Evolutionary conservation across 1,139 yeast species (phyloP).

Genomic region (Candida glucosophila): DNA sequence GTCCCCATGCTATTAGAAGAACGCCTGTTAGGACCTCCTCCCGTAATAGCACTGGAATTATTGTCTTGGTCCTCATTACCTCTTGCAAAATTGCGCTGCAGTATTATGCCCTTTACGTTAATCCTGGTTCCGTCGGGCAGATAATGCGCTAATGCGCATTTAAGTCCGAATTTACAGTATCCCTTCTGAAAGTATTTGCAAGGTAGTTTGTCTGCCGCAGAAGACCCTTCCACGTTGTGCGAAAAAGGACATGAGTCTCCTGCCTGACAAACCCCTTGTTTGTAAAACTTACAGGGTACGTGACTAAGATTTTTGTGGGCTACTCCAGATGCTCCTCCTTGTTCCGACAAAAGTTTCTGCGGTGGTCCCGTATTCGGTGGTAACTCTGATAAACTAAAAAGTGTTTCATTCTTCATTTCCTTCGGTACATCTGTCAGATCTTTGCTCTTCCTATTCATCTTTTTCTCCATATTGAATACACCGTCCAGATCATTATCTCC

Average conservation of each 20-base stretch:
- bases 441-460: no score
- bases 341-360: conserved; percentile 13
- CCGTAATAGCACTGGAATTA: conserved; percentile 3
- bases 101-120: conserved; percentile 40
- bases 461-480: no score
- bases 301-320: conserved; percentile 55
- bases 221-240: conserved; percentile 57
- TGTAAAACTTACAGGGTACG: conserved; percentile 90
- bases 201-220: conserved; percentile 58
- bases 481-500: no score
- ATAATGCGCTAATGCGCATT: conserved; percentile 89
- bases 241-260: conserved; percentile 89
- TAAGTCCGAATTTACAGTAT: conserved; percentile 85
- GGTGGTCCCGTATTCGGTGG: conserved; percentile 40
- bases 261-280: conserved; percentile 92
- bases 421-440: no score
- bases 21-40: conserved; percentile 2
- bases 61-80: no score
- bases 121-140: conserved; percentile 83
- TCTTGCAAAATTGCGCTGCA: no score
- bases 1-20: no score
- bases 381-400: conserved; percentile 9
- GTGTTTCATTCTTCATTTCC: conserved; percentile 4
- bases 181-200: conserved; percentile 94
- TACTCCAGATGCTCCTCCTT: conserved; percentile 5